Conservation (phyloP, 2,329 filamentous ascomycete genomes). For the Metarhizium guizhouense region DNA sequence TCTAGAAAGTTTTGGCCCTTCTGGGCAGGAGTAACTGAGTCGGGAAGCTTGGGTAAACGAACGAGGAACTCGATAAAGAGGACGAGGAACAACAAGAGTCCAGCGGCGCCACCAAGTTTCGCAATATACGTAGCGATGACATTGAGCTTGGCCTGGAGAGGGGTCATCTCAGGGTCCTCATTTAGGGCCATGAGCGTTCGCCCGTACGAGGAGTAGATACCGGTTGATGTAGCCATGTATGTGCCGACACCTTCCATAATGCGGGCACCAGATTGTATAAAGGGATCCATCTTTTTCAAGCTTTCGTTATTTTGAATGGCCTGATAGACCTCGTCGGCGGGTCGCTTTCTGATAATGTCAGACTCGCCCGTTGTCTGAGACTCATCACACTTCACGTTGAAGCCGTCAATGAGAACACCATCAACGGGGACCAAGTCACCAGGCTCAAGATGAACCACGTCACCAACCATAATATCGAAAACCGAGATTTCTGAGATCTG, state of each 20-base stretch:
- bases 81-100: slow-evolving; percentile 72
- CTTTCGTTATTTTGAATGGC: slow-evolving; percentile 59
- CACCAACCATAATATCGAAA: slow-evolving; percentile 59
- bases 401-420: slow-evolving; percentile 63
- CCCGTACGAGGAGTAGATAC: slow-evolving; percentile 65
- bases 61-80: slow-evolving; percentile 80
- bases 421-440: slow-evolving; percentile 69
- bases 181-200: slow-evolving; percentile 67
- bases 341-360: slow-evolving; percentile 60
- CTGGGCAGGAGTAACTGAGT: slow-evolving; percentile 47
- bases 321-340: slow-evolving; percentile 58
- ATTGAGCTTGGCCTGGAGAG: slow-evolving; percentile 68
- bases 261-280: slow-evolving; percentile 76
- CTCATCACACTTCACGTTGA: slow-evolving; percentile 69
- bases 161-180: slow-evolving; percentile 66
- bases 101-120: slow-evolving; percentile 67
- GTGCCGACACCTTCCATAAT: slow-evolving; percentile 71
- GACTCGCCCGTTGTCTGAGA: slow-evolving; percentile 74
- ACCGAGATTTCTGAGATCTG: slow-evolving; percentile 61
- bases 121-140: slow-evolving; percentile 70
- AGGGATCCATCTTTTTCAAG: slow-evolving; percentile 67
- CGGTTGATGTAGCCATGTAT: slow-evolving; percentile 65
- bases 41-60: slow-evolving; percentile 43
- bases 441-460: slow-evolving; percentile 64
- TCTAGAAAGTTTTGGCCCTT: slow-evolving; percentile 74